Conservation (phyloP, 2,329 filamentous ascomycete species). For the Fusarium sp. region DNA sequence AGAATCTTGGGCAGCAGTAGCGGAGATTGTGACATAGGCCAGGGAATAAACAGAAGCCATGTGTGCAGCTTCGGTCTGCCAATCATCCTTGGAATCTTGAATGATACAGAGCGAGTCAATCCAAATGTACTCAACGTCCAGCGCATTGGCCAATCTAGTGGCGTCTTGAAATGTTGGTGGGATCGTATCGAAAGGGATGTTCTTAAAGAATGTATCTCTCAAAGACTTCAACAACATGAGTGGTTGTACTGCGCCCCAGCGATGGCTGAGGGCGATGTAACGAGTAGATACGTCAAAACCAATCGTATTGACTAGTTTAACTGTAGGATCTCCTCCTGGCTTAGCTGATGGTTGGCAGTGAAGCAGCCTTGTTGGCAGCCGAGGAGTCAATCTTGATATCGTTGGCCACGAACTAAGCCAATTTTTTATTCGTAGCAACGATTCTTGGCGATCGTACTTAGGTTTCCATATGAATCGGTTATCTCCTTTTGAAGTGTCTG, state of each 20-base stretch:
- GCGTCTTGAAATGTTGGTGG: slow-evolving; percentile 30
- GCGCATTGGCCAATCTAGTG: slow-evolving; percentile 6
- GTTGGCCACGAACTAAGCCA: slow-evolving; percentile 13
- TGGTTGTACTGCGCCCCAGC: slow-evolving; percentile 22
- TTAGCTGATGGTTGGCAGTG: background rate
- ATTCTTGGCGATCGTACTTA: slow-evolving; percentile 15
- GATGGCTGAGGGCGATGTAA: slow-evolving; percentile 32
- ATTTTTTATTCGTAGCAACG: slow-evolving; percentile 7
- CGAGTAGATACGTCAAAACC: background rate
- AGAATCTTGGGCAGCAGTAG: slow-evolving; percentile 25
- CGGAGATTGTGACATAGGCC: slow-evolving; percentile 25
- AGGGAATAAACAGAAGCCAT: slow-evolving; percentile 35
- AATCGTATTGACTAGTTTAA: slow-evolving; percentile 2
- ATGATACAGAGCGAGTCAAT: slow-evolving; percentile 35
- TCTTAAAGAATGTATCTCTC: background rate
- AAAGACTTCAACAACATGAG: slow-evolving; percentile 11
- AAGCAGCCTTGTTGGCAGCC: slow-evolving; percentile 27
- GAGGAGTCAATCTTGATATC: background rate
- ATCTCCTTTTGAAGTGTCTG: background rate
- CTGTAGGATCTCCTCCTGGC: background rate
- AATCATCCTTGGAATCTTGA: slow-evolving; percentile 33
- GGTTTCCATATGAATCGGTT: slow-evolving; percentile 14
- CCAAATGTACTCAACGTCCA: slow-evolving; percentile 28
- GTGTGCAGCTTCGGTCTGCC: slow-evolving; percentile 24
- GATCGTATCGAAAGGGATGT: slow-evolving; percentile 16